Conservation (phyloP, 2,329 filamentous ascomycete genomes). For the Ophiostoma populinum region DNA sequence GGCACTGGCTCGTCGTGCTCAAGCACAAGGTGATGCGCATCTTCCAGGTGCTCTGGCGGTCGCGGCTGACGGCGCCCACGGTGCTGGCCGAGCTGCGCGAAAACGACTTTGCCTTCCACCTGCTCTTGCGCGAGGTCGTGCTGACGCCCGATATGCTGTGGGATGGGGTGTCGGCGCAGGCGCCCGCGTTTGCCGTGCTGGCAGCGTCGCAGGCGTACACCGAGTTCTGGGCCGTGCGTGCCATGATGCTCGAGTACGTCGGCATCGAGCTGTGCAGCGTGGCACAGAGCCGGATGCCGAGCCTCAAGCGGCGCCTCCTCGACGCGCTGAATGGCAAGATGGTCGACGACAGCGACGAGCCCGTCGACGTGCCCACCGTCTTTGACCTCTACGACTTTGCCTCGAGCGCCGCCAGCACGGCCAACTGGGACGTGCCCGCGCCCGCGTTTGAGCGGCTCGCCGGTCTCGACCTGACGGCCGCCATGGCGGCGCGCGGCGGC, state of each 20-base stretch:
- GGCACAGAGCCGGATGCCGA: constrained; percentile 52
- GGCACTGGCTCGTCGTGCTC: constrained; percentile 50
- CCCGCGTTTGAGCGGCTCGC: constrained; percentile 42
- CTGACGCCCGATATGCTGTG: constrained; percentile 53
- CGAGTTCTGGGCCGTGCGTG: constrained; percentile 62
- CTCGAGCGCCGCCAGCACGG: constrained; percentile 29
- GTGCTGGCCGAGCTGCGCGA: constrained; percentile 65
- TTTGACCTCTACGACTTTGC: constrained; percentile 93
- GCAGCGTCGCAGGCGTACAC: constrained; percentile 52
- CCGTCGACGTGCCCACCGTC: constrained; percentile 52
- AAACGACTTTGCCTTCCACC: constrained; percentile 62
- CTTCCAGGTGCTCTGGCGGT: constrained; percentile 67
- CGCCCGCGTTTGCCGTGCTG: constrained; percentile 50
- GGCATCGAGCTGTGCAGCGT: constrained; percentile 70
- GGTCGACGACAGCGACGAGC: constrained; percentile 45
- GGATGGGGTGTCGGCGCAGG: constrained; percentile 47
- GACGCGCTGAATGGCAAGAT: constrained; percentile 66
- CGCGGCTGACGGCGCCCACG: constrained; percentile 57
- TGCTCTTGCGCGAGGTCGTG: constrained; percentile 55
- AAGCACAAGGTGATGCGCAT: constrained; percentile 56
- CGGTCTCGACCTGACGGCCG: constrained; percentile 50
- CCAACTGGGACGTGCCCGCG: constrained; percentile 30
- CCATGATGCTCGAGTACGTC: constrained; percentile 68
- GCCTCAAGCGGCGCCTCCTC: constrained; percentile 49
- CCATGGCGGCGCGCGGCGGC: constrained; percentile 41